These are phyloP conservation scores for Stephania cephalantha DNA, from an alignment of 164 flowering plant genomes.

Conservation along the genomic window DNA sequence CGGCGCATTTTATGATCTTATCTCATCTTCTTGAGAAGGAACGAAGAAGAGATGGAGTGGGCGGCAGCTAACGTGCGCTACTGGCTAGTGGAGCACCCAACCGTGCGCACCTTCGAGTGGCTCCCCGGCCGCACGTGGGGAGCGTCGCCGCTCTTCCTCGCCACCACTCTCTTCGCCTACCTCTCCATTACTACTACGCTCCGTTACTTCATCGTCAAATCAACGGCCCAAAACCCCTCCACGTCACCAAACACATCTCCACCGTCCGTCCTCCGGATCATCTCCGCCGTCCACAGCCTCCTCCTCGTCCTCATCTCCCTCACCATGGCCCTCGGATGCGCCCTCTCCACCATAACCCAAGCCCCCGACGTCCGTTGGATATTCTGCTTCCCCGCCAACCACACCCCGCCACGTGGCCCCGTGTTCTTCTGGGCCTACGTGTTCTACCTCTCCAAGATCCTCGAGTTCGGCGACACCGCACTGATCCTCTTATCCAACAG, in stretches of 20 bases:
- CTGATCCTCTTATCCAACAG: slow-evolving; percentile 48
- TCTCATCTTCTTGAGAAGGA: not conserved
- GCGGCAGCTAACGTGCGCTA: slow-evolving; percentile 24
- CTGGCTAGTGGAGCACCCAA: slow-evolving; percentile 61
- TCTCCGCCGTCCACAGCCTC: slow-evolving; percentile 70
- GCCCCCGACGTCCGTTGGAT: slow-evolving; percentile 34
- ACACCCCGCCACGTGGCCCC: slow-evolving; percentile 62
- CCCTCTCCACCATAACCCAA: slow-evolving; percentile 47
- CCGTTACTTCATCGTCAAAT: slow-evolving; percentile 42
- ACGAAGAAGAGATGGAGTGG: slow-evolving; percentile 4
- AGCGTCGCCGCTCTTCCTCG: slow-evolving; percentile 54
- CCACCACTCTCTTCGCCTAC: slow-evolving; percentile 20
- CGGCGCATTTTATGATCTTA: not conserved
- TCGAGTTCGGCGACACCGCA: slow-evolving; percentile 74
- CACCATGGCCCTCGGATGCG: slow-evolving; percentile 71
- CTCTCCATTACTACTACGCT: slow-evolving; percentile 35
- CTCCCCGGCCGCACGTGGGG: slow-evolving; percentile 35
- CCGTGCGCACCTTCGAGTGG: slow-evolving; percentile 56
- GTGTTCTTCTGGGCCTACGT: slow-evolving; percentile 91
- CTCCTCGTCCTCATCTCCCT: slow-evolving; percentile 69
- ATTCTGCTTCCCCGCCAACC: slow-evolving; percentile 64
- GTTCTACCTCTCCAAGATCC: slow-evolving; percentile 81
- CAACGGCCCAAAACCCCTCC: slow-evolving; percentile 14
- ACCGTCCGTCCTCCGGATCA: slow-evolving; percentile 40
- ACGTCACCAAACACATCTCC: slow-evolving; percentile 13